Evolutionary conservation across 2,329 filamentous ascomycete species (phyloP).

Genomic region (Magnaporthiopsis incrustans): DNA sequence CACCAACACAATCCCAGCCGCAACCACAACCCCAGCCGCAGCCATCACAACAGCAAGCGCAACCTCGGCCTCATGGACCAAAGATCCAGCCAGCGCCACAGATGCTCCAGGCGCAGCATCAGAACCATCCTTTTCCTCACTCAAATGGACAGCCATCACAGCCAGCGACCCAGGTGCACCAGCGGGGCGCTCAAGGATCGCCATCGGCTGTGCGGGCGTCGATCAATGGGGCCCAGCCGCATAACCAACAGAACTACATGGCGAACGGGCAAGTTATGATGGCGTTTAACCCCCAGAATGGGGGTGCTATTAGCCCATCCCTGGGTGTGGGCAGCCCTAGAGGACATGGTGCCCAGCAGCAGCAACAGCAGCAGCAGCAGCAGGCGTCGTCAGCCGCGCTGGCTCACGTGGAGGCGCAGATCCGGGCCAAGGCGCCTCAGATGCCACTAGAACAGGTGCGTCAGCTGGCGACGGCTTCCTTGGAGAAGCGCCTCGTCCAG

Average conservation of each 20-base stretch:
- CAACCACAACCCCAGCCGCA: constrained; percentile 13
- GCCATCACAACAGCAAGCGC: constrained; percentile 17
- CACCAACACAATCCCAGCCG: constrained; percentile 20
- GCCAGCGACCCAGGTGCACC: neutral
- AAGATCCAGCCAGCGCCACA: neutral
- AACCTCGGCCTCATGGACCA: constrained; percentile 12
- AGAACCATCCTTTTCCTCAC: constrained; percentile 19
- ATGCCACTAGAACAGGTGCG: constrained; percentile 7
- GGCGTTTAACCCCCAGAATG: constrained; percentile 5
- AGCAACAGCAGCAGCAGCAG: neutral
- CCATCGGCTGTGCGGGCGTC: constrained; percentile 2
- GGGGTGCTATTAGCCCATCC: constrained; percentile 5
- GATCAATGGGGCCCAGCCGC: constrained; percentile 4
- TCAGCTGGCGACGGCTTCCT: constrained; percentile 2
- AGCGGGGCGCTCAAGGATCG: neutral
- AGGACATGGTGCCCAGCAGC: constrained; percentile 1
- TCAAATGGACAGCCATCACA: constrained; percentile 11
- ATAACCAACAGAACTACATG: constrained; percentile 7
- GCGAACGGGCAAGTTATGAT: constrained; percentile 4
- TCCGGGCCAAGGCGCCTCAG: constrained; percentile 5
- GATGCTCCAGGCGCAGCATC: constrained; percentile 14
- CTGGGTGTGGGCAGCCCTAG: neutral
- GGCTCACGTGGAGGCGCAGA: constrained; percentile 3
- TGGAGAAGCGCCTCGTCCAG: constrained; percentile 6
- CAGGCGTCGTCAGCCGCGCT: constrained; percentile 5